Percentiles rank a stretch among this genome's conserved stretches.
These are phyloP conservation scores for Rosa persica DNA, from an alignment of 306 rosid genomes.

Conservation along the genomic window DNA sequence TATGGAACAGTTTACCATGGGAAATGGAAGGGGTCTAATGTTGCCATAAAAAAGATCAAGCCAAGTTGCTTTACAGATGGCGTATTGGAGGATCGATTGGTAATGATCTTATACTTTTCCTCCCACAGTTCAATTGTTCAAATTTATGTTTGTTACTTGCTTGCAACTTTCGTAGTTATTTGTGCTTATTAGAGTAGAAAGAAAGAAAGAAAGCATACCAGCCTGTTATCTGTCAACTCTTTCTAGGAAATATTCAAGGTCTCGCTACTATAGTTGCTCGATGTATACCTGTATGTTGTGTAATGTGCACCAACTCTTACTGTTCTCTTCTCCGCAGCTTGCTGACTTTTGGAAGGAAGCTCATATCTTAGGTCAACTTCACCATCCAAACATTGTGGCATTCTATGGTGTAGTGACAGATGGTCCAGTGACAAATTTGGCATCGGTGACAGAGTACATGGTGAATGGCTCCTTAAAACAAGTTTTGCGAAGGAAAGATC, in stretches of 20 bases:
- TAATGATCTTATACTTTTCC: neutral
- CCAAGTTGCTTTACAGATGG: slow-evolving; percentile 32
- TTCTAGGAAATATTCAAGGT: neutral
- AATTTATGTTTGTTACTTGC: neutral
- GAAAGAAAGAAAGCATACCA: neutral
- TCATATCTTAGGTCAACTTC: slow-evolving; percentile 27
- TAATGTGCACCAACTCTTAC: neutral
- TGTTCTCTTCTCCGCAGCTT: slow-evolving; percentile 23
- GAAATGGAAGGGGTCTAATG: slow-evolving; percentile 39
- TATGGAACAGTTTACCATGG: slow-evolving; percentile 39
- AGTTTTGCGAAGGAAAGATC: slow-evolving; percentile 33
- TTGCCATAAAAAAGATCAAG: slow-evolving; percentile 36
- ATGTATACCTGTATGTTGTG: neutral
- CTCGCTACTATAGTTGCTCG: neutral
- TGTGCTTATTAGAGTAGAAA: neutral
- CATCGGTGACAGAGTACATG: slow-evolving; percentile 40
- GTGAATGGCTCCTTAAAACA: slow-evolving; percentile 37
- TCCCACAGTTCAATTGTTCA: neutral
- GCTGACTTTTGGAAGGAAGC: slow-evolving; percentile 43
- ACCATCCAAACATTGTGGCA: slow-evolving; percentile 40
- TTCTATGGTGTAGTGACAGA: slow-evolving; percentile 35
- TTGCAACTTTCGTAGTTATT: neutral
- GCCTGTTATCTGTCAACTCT: neutral
- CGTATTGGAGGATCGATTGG: slow-evolving; percentile 30
- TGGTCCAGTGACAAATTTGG: slow-evolving; percentile 32